Base-by-base conservation (phyloP, 306 rosid genomes). In the Prunus campanulata region DNA sequence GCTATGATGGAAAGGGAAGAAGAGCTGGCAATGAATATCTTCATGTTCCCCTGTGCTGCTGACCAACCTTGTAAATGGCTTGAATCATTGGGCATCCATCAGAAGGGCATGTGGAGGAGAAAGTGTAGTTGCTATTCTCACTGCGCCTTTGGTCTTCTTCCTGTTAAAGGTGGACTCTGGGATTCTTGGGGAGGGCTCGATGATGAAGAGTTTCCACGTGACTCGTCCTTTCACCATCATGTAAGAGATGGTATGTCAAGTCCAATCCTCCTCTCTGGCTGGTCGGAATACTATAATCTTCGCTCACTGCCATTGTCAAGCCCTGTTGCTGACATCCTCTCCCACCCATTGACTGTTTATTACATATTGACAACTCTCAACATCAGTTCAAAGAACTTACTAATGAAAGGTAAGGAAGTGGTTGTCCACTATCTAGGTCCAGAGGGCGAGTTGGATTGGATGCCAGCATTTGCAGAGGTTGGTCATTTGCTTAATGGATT, bases 1-100 rank as follows among this genome's bases (percentile, higher is more conserved):
- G 88, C 85, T 32, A 87, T 89, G 91, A 87, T 87, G 90, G 89
- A 89, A 80, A 89, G 89, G 74, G 91, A 87, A 78, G 91, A 89
- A 77, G 93, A 89, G 83, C 78, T 89, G 60, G 90, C 87, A 6
- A 85, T 89, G 77, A 80, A 83, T 27, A 85, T 85, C 52, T 89
- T 87, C 84, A 42, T 78, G 82, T 89, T 85, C 72, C 86, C 90
- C 3, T 82, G 85, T 73, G 81, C 83, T 60, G 91, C 88, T 61
- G 91, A 87, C 64, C 88, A 85, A 68, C 91, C 91, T 75, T 87
- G 93, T 60, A 85, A 82, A 60, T 89, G 89, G 89, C 93, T 89
- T 62, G 91, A 89, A 74, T 85, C 89, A 27, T 75, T 89, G 75
- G 84, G 84, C 6, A 77, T 83, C 76, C 91, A 87, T 78, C 89